phyloP scores from a whole-genome alignment of 2,329 filamentous ascomycete species.

The Aspergillus pseudoviridinutans region DNA sequence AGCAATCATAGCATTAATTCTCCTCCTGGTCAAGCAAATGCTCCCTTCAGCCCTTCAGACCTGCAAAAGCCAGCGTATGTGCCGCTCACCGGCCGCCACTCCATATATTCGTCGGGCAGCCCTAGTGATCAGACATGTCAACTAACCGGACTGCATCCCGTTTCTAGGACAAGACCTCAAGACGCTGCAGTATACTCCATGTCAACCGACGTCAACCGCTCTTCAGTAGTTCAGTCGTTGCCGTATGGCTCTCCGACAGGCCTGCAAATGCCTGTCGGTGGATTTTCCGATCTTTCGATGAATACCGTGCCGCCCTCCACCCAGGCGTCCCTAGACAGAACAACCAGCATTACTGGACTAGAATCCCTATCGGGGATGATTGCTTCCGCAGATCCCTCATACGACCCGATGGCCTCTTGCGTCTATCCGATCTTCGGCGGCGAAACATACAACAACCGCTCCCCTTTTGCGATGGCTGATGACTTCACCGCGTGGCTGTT shows the following conservation, averaged over 20 bases:
- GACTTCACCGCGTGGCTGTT: slow-evolving; percentile 85
- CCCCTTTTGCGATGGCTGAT: slow-evolving; percentile 81
- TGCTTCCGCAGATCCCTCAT: slow-evolving; percentile 22
- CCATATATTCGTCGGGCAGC: slow-evolving; percentile 11
- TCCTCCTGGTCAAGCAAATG: slow-evolving; percentile 20
- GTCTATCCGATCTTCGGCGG: slow-evolving; percentile 82
- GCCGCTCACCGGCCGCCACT: slow-evolving; percentile 7
- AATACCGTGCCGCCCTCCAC: slow-evolving; percentile 16
- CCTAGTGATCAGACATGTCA: slow-evolving; percentile 15
- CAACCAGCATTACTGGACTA: slow-evolving; percentile 22
- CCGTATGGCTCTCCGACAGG: slow-evolving; percentile 13
- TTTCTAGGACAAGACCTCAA: slow-evolving; percentile 13
- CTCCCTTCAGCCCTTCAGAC: slow-evolving; percentile 24
- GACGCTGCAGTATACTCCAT: slow-evolving; percentile 15
- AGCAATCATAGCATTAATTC: slow-evolving; percentile 28
- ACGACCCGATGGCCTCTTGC: slow-evolving; percentile 37
- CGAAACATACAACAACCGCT: slow-evolving; percentile 79
- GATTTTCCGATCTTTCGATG: slow-evolving; percentile 19
- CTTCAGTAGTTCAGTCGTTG: slow-evolving; percentile 14
- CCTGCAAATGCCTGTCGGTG: slow-evolving; percentile 15
- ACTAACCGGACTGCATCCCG: slow-evolving; percentile 4
- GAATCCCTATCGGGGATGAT: slow-evolving; percentile 24
- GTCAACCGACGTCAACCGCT: slow-evolving; percentile 14
- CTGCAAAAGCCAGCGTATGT: slow-evolving; percentile 20
- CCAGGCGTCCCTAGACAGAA: slow-evolving; percentile 22